Conservation (phyloP, 208 protist species). For the Leishmania aethiopica region DNA sequence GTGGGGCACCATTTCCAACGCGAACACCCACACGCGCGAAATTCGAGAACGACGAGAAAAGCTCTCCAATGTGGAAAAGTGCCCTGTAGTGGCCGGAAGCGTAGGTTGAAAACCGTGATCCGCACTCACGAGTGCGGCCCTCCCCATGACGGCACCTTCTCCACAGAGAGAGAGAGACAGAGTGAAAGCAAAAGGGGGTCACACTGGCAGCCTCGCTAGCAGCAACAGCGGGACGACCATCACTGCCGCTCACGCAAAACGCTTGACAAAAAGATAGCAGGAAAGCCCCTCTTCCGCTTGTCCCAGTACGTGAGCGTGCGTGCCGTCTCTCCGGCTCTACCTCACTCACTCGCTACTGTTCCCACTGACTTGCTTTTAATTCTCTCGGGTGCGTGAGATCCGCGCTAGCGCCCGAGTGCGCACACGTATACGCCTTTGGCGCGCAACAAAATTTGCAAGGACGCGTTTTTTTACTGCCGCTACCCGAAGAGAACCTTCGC, state of each 20-base stretch:
- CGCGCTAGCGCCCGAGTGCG: not conserved
- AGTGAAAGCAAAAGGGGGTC: not conserved
- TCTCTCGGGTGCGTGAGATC: not conserved
- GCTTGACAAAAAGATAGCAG: not conserved
- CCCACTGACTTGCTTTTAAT: not conserved
- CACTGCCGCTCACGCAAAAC: not conserved
- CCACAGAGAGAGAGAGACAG: not conserved
- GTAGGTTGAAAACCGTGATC: not conserved
- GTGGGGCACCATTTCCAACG: not conserved
- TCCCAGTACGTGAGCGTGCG: not conserved
- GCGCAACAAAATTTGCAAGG: too few relatives aligned
- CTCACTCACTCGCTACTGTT: not conserved
- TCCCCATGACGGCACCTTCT: not conserved
- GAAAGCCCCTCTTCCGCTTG: not conserved
- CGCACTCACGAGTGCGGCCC: too few relatives aligned
- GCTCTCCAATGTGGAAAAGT: not conserved
- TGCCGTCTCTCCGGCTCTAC: too few relatives aligned
- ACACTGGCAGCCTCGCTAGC: not conserved
- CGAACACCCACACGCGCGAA: not conserved
- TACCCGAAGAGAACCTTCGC: not conserved
- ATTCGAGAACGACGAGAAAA: not conserved
- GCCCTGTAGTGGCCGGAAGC: too few relatives aligned
- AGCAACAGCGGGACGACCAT: not conserved
- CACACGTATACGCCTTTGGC: not conserved
- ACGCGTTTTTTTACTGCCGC: not conserved